A percentile compares a stretch with the other conserved stretches of the same genome.
Conservation (phyloP, 2,329 filamentous ascomycete species). For the Onygenales sp. region DNA sequence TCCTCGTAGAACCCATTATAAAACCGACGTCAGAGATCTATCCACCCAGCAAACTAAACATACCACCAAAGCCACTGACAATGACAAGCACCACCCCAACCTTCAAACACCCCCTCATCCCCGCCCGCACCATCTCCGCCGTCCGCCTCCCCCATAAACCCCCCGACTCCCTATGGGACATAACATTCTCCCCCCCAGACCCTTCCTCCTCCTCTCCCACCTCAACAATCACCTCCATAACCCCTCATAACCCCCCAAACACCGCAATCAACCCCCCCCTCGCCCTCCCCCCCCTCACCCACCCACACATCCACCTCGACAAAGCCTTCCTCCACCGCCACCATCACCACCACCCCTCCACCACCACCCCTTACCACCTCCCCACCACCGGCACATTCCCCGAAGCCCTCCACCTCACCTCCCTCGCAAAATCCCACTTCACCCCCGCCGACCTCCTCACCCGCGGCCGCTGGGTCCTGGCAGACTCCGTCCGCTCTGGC, state of each 20-base stretch:
- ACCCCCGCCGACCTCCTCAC: constrained; percentile 52
- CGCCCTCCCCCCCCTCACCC: constrained; percentile 51
- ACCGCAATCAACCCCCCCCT: constrained; percentile 13
- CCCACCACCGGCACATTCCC: constrained; percentile 52
- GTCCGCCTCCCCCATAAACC: constrained; percentile 23
- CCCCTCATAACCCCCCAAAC: constrained; percentile 14
- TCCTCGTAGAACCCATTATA: too few species aligned
- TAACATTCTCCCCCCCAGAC: constrained; percentile 15
- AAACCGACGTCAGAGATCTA: too few species aligned
- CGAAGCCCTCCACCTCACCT: constrained; percentile 54
- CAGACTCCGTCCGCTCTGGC: constrained; percentile 54
- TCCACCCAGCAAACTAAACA: too few species aligned
- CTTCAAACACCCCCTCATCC: neutral
- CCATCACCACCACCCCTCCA: constrained; percentile 41
- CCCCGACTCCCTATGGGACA: constrained; percentile 23
- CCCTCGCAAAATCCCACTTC: constrained; percentile 54
- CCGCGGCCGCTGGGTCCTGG: constrained; percentile 55
- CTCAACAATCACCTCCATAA: constrained; percentile 16
- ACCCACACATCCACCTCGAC: constrained; percentile 65
- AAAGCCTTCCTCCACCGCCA: constrained; percentile 32
- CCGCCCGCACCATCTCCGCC: constrained; percentile 1
- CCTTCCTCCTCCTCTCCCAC: constrained; percentile 1
- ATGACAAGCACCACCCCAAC: neutral
- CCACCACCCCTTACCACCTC: constrained; percentile 47
- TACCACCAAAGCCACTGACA: neutral